Evolutionary conservation across 1,284 basidiomycete genomes (phyloP), one percentile per base, ranked within the genome.

Genomic region (Schizopora paradoxa): DNA sequence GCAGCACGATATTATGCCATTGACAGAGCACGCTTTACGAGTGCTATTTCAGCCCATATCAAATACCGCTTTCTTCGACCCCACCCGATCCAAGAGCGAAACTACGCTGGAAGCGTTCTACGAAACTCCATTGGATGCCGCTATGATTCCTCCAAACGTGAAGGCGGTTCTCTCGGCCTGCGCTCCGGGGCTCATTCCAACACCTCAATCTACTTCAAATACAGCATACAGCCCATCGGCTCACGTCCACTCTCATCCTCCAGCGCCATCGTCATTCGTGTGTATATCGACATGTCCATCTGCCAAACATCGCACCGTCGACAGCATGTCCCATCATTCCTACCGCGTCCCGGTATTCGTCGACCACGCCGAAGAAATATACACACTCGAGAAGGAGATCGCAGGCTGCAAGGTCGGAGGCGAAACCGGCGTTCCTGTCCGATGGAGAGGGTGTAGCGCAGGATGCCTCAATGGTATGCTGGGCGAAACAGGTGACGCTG

Each of bases 371-470:
- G 83, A 82, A 55, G 76, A 83, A 58, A 63, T 81, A 35, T 73
- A 72, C 51, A 75, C 78, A 3, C 88, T 86, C 85, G 80, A 79
- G 58, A 64, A 61, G 2, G 61, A 53, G 10, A 61, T 86, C 32
- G 79, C 75, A 0, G 76, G 77, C 3, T 65, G 71, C 23, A 59
- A 66, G 6, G 65, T 83, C 0, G 77, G 76, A 8, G 71, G 70
- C 10, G 54, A 56, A 40, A 47, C 49, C 13, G 60, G 63, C 2
- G 78, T 83, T 7, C 80, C 84, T n/a, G 49, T 88, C 29, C 60
- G 68, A 43, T 88, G 85, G 84, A 65, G 81, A 18, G 86, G 85
- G 0, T 88, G 85, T 59, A 59, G 61, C 22, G 52, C 49, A 42
- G 78, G 77, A 0, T 88, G 86, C 59, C 59, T 88, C 50, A 67